A percentile compares a stretch with the other conserved stretches of the same genome.
Evolutionary conservation across 306 rosid species (phyloP).

Genomic region (Malus orientalis): DNA sequence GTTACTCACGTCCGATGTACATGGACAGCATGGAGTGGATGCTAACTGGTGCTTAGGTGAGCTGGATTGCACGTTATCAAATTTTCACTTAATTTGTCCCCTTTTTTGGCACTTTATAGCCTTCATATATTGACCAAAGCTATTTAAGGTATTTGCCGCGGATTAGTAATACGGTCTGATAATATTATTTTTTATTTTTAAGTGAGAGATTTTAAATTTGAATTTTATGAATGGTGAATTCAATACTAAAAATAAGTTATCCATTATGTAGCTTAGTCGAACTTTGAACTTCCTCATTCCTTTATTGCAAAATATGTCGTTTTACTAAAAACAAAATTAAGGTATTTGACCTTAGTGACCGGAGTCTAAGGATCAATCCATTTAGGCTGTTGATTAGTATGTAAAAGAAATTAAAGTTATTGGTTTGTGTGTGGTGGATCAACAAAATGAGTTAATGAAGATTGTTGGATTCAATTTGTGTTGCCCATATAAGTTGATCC

Average conservation of each 20-base stretch:
- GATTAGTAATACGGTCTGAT: rapidly evolving
- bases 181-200: rapidly evolving
- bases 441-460: too few species aligned
- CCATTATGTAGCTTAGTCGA: too few species aligned
- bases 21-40: background rate
- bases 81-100: background rate
- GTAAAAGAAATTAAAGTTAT: too few species aligned
- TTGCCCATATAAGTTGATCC: too few species aligned
- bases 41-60: background rate
- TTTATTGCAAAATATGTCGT: too few species aligned
- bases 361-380: too few species aligned
- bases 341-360: too few species aligned
- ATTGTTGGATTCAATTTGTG: too few species aligned
- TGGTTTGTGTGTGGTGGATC: too few species aligned
- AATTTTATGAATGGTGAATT: rapidly evolving
- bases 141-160: background rate
- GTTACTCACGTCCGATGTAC: background rate
- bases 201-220: rapidly evolving
- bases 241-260: rapidly evolving
- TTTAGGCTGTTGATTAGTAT: too few species aligned
- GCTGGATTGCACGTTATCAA: slow-evolving; percentile 6
- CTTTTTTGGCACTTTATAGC: background rate
- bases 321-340: too few species aligned
- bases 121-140: background rate
- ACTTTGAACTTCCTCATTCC: too few species aligned